phyloP scores from a whole-genome alignment of 208 protist species.

The Acanthamoeba sp. region DNA sequence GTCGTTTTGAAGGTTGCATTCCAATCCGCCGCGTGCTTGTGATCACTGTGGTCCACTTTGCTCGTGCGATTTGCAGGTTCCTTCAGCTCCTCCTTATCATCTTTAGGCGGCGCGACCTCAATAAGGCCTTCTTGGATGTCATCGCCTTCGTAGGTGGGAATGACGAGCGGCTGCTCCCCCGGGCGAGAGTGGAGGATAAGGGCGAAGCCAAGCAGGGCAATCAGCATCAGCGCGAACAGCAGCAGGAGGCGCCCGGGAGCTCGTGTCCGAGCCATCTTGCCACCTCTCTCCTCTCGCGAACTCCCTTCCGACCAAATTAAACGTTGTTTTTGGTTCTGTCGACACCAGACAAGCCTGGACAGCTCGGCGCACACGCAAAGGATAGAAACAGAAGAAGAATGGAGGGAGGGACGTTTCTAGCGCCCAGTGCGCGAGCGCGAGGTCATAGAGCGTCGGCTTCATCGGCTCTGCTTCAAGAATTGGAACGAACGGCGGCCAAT shows the following conservation, averaged over 20 bases:
- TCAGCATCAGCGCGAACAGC: not conserved
- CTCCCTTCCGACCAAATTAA: too few relatives aligned
- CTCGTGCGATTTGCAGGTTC: not conserved
- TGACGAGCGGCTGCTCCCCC: not conserved
- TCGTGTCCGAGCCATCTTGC: too few relatives aligned
- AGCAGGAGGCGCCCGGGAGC: not conserved
- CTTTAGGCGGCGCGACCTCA: not conserved
- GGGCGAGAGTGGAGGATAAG: not conserved
- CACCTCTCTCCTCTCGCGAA: too few relatives aligned
- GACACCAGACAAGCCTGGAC: too few relatives aligned
- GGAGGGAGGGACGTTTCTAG: not conserved
- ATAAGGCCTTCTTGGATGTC: not conserved
- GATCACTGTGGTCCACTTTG: not conserved
- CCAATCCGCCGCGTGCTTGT: conserved; percentile 4
- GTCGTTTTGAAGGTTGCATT: not conserved
- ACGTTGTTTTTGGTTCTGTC: too few relatives aligned
- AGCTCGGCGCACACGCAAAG: too few relatives aligned
- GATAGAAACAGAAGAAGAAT: not conserved
- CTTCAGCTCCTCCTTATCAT: conserved; percentile 4
- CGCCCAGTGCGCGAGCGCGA: not conserved
- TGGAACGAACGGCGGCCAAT: not conserved
- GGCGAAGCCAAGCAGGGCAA: not conserved
- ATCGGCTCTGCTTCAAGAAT: not conserved
- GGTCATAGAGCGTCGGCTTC: not conserved
- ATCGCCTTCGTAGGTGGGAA: not conserved